Evolutionary conservation across 2,329 filamentous ascomycete genomes (phyloP).

Genomic region (Xylaria sp.): DNA sequence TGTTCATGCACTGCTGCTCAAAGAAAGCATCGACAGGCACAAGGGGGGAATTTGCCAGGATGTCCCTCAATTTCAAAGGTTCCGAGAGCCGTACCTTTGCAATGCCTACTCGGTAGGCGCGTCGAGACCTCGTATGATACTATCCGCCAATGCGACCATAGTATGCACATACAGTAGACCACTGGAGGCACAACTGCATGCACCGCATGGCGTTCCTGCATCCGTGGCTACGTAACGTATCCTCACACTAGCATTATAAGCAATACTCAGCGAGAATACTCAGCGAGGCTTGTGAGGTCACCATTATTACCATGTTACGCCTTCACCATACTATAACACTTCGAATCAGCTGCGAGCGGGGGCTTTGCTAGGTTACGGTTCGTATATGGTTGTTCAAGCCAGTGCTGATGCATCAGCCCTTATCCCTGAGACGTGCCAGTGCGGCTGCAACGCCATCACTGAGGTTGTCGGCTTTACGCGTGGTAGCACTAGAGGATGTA

Average conservation of each 20-base stretch:
- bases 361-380: not conserved
- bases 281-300: not conserved
- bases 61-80: conserved; percentile 19
- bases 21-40: conserved; percentile 27
- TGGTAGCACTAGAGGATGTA: conserved; percentile 34
- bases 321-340: not conserved
- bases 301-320: not conserved
- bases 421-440: conserved; percentile 67
- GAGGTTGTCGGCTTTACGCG: conserved; percentile 56
- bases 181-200: not conserved
- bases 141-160: conserved; percentile 19
- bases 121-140: conserved; percentile 29
- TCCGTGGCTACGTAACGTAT: conserved; percentile 34
- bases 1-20: conserved; percentile 22
- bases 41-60: conserved; percentile 9
- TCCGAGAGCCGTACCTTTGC: conserved; percentile 11
- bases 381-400: conserved; percentile 19
- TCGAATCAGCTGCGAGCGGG: not conserved
- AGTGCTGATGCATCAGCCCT: conserved; percentile 44
- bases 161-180: conserved; percentile 2
- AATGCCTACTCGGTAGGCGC: not conserved
- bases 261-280: conserved; percentile 15
- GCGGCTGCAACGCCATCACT: conserved; percentile 70
- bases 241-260: conserved; percentile 22
- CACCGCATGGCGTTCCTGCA: conserved; percentile 5